Evolutionary conservation across 2,329 filamentous ascomycete species (phyloP).

Genomic region (Nigrospora oryzae): DNA sequence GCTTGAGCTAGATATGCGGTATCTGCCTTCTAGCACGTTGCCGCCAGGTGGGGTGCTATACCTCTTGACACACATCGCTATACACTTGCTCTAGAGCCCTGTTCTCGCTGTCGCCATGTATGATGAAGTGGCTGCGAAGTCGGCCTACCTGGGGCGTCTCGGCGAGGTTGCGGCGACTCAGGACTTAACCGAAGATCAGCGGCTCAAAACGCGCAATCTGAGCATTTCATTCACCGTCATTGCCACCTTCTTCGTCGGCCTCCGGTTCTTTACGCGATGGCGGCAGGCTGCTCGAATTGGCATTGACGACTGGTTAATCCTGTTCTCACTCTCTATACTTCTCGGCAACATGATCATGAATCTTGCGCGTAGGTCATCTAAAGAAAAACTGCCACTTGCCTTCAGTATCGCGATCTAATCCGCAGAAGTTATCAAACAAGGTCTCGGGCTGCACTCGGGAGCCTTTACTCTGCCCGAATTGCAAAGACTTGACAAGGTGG

Average conservation of each 20-base stretch:
- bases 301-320: constrained; percentile 1
- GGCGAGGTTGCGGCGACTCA: background rate
- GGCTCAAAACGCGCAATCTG: background rate
- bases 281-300: background rate
- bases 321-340: background rate
- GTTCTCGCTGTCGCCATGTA: background rate
- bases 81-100: too few species aligned
- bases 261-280: background rate
- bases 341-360: background rate
- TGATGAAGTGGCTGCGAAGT: constrained; percentile 1
- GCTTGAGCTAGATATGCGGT: too few species aligned
- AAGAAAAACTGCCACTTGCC: too few species aligned
- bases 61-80: too few species aligned
- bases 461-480: background rate
- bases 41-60: too few species aligned
- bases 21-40: too few species aligned
- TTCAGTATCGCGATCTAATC: too few species aligned
- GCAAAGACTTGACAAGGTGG: background rate
- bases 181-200: background rate
- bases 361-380: background rate
- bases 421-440: background rate
- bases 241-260: constrained; percentile 1
- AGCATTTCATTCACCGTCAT: constrained; percentile 1
- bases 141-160: background rate
- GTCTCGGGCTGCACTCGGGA: constrained; percentile 1